Evolutionary conservation across 83 land plant genomes (phyloP).

Genomic region (Picea abies): DNA sequence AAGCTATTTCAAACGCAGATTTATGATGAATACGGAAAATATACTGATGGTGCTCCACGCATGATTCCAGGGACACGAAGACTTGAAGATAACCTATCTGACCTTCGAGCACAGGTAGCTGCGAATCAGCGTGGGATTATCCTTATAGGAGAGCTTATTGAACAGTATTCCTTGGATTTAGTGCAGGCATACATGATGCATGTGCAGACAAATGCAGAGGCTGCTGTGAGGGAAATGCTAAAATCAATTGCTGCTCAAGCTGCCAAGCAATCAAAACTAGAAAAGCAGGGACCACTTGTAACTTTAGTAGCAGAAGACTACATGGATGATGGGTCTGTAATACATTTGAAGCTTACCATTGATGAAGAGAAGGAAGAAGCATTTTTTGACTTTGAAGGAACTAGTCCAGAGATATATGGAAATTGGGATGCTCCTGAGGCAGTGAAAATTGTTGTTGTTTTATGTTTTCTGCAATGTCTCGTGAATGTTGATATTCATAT

Average conservation of each 20-base stretch:
- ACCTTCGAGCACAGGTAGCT: constrained; percentile 96
- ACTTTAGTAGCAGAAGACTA: constrained; percentile 86
- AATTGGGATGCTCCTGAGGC: constrained; percentile 99
- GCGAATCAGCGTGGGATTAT: constrained; percentile 95
- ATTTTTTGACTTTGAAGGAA: constrained; percentile 84
- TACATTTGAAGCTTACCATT: constrained; percentile 85
- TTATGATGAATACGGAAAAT: too few relatives aligned
- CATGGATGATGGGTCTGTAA: constrained; percentile 98
- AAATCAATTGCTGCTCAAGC: constrained; percentile 72
- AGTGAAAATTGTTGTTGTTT: constrained; percentile 94
- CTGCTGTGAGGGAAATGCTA: constrained; percentile 96
- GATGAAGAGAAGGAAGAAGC: constrained; percentile 81
- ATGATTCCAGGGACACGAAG: constrained; percentile 89
- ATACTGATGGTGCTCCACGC: too few relatives aligned
- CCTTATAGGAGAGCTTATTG: constrained; percentile 91
- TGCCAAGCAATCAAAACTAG: constrained; percentile 18
- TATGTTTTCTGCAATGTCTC: constrained; percentile 89
- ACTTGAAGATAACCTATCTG: constrained; percentile 96
- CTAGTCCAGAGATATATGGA: constrained; percentile 91
- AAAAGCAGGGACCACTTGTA: constrained; percentile 25
- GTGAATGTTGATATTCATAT: constrained; percentile 97
- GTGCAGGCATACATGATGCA: constrained; percentile 95
- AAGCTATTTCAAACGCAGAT: too few relatives aligned
- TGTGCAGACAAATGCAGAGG: constrained; percentile 95
- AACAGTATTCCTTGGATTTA: constrained; percentile 78